Base-by-base conservation (phyloP, 768 basidiomycete genomes). In the Suillus variegatus region DNA sequence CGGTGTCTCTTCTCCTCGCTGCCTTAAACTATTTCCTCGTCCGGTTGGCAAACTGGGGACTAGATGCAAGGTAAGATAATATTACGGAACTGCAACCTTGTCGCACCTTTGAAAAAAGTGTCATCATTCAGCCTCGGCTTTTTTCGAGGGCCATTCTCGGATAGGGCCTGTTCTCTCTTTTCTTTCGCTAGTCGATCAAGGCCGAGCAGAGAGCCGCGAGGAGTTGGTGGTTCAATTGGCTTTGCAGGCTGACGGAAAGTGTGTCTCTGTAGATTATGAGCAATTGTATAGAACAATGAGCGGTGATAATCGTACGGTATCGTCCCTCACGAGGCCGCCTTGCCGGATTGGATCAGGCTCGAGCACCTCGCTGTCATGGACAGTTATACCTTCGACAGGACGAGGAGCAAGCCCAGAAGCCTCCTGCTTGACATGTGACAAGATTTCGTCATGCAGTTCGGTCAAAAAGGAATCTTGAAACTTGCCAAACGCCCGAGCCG, bases 141-240 rank as follows among this genome's bases (percentile, higher is more conserved):
- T 78, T 95, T 92, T 69, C 92, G 80, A 9, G 80, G 78, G 4
- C 75, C 85, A 67, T 81, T 81, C 55, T 81, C 77, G 20, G 71
- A 72, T 14, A 67, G 79, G 2, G 82, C 83, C 14, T 86, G 87
- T 1, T 85, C 87, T 62, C 94, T 82, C 78, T 98, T 99, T 74
- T 97, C 94, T 57, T 85, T 87, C 0, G 97, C 97, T 3, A 99
- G 83, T 32, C 85, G 85, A 73, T 99, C 96, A 7, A 99, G 82
- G 4, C 97, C 96, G 1, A 98, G 86, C 4, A 93, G 71, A 6
- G 96, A 97, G 0, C 85, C 78, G 56, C 93, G 83, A 1, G 93
- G 92, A 16, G 92, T 92, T 13, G 89, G 88, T 3, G 92, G 91
- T 70, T 91, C 89, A 8, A 91, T 76, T 10, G 88, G 86, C 71